Conservation (phyloP, 352 stramenopile species). For the Pythium dissotocum region DNA sequence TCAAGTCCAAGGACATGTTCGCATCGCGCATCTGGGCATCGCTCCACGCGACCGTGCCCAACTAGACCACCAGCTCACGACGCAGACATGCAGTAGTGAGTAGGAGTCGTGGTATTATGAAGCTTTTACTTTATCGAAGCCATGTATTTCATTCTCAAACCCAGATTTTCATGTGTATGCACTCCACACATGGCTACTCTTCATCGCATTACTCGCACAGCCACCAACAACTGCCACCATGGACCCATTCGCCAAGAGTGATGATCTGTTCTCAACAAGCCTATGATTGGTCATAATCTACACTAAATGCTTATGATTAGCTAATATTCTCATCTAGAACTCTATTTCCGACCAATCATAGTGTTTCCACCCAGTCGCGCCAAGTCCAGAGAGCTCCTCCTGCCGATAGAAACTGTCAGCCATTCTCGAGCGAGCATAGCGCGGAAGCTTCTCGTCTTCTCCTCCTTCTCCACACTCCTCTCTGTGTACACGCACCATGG, state of each 20-base stretch:
- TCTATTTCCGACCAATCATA: conserved; percentile 11
- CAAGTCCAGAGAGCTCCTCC: conserved; percentile 8
- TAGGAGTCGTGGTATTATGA: too few species aligned
- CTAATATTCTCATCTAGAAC: conserved; percentile 5
- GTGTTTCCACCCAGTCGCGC: not conserved
- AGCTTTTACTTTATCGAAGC: too few species aligned
- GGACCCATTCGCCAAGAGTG: conserved; percentile 16
- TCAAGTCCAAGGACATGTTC: conserved; percentile 37
- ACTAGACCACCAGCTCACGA: not conserved
- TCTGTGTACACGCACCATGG: conserved; percentile 3
- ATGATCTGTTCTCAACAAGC: not conserved
- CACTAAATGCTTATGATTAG: not conserved
- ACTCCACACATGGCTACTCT: not conserved
- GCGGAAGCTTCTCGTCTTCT: not conserved
- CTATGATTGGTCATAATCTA: conserved; percentile 9
- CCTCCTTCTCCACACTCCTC: not conserved
- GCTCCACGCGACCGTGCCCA: conserved; percentile 16
- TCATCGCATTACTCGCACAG: not conserved
- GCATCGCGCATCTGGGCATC: conserved; percentile 21
- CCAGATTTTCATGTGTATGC: not conserved
- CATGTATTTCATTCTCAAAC: too few species aligned
- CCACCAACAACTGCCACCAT: conserved; percentile 12
- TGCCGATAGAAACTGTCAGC: conserved; percentile 12
- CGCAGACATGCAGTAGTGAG: too few species aligned
- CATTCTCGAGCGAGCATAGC: not conserved